These are phyloP conservation scores for Sarocladiaceae sp. DNA, from an alignment of 2,329 filamentous ascomycete genomes.

Conservation along the genomic window DNA sequence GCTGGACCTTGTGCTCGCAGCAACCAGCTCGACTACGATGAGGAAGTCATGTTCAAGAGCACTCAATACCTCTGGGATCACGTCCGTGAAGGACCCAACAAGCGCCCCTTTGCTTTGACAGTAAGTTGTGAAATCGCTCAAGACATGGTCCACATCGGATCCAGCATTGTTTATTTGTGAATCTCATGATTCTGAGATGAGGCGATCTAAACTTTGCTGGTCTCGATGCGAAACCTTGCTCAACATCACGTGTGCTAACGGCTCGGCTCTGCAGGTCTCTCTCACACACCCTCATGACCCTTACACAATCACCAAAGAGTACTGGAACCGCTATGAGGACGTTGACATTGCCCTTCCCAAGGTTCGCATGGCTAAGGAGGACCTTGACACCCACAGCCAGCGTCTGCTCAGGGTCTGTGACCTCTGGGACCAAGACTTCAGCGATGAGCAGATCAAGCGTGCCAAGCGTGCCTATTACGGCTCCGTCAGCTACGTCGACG, in stretches of 20 bases:
- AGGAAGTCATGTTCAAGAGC: constrained; percentile 90
- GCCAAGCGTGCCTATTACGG: constrained; percentile 88
- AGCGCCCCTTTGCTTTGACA: constrained; percentile 79
- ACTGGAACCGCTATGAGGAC: constrained; percentile 86
- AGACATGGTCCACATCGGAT: too few relatives aligned
- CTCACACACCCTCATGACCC: constrained; percentile 93
- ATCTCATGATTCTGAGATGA: too few relatives aligned
- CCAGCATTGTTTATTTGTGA: too few relatives aligned
- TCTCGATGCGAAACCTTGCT: too few relatives aligned
- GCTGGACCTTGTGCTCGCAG: constrained; percentile 83
- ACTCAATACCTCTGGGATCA: constrained; percentile 88
- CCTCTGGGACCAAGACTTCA: constrained; percentile 76
- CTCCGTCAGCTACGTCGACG: constrained; percentile 88
- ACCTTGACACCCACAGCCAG: constrained; percentile 82
- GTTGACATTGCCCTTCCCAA: constrained; percentile 82
- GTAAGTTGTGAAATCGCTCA: constrained; percentile 31
- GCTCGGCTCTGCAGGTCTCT: constrained; percentile 58
- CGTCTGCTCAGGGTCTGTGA: constrained; percentile 82
- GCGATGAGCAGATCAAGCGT: constrained; percentile 76
- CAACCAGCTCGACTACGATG: constrained; percentile 93
- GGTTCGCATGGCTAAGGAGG: constrained; percentile 68
- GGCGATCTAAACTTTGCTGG: too few relatives aligned
- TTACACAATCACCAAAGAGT: constrained; percentile 89
- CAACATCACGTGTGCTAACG: too few relatives aligned
- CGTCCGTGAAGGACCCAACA: constrained; percentile 67